Conservation (phyloP, 441 rosid genomes). For the Brassica hybrid region DNA sequence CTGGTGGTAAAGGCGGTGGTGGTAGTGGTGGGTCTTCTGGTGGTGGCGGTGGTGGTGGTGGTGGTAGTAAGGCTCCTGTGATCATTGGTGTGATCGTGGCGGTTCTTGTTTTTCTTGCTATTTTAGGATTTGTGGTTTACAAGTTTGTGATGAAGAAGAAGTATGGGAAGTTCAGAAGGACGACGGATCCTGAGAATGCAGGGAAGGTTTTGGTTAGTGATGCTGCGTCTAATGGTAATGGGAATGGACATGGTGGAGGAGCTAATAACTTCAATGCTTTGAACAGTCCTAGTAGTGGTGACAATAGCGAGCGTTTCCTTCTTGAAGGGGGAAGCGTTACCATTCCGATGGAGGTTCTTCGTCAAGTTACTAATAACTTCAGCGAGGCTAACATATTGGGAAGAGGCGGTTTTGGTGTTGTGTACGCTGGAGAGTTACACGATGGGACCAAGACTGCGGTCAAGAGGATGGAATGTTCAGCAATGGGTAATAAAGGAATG, state of each 20-base stretch:
- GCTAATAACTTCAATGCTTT: slow-evolving; percentile 47
- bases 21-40: slow-evolving; percentile 39
- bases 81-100: slow-evolving; percentile 58
- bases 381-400: slow-evolving; percentile 72
- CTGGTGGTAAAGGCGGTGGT: slow-evolving; percentile 17
- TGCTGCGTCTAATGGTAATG: slow-evolving; percentile 24
- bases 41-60: slow-evolving; percentile 34
- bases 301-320: slow-evolving; percentile 56
- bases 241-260: slow-evolving; percentile 47
- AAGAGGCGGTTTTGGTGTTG: slow-evolving; percentile 89
- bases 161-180: slow-evolving; percentile 50
- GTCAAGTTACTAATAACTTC: slow-evolving; percentile 77
- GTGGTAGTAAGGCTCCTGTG: slow-evolving; percentile 48
- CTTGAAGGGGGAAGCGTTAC: slow-evolving; percentile 69
- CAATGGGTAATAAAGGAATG: slow-evolving; percentile 70
- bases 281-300: slow-evolving; percentile 67
- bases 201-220: slow-evolving; percentile 50
- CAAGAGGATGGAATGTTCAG: slow-evolving; percentile 81
- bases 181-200: slow-evolving; percentile 50
- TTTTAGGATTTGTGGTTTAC: slow-evolving; percentile 60
- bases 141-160: slow-evolving; percentile 52
- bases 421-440: slow-evolving; percentile 75
- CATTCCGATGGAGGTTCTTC: slow-evolving; percentile 72
- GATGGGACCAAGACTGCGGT: slow-evolving; percentile 80
- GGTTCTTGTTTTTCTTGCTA: slow-evolving; percentile 53